These are phyloP conservation scores for Crithidia thermophila DNA, from an alignment of 208 protist species.

Conservation along the genomic window DNA sequence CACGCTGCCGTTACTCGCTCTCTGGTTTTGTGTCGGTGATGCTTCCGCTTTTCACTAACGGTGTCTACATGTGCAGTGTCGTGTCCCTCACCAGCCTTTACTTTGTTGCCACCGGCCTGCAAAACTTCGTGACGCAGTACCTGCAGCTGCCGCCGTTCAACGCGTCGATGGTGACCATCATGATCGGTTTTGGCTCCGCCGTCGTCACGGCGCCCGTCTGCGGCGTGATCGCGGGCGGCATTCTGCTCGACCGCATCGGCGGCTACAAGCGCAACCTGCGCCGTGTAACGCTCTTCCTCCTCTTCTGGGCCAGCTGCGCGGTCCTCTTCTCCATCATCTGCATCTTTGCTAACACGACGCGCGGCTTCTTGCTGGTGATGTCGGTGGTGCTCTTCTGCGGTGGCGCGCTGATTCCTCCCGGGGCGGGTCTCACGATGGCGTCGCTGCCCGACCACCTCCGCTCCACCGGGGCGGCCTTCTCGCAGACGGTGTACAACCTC, in stretches of 20 bases:
- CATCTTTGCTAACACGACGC: slow-evolving; percentile 73
- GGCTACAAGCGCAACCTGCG: slow-evolving; percentile 82
- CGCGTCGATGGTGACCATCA: slow-evolving; percentile 81
- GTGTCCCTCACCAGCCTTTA: slow-evolving; percentile 89
- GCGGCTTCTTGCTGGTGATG: slow-evolving; percentile 76
- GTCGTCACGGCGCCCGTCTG: slow-evolving; percentile 84
- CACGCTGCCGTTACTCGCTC: neutral
- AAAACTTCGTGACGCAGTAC: slow-evolving; percentile 93
- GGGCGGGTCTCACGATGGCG: slow-evolving; percentile 79
- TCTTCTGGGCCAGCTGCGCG: slow-evolving; percentile 55
- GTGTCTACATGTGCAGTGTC: slow-evolving; percentile 76
- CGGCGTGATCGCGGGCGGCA: slow-evolving; percentile 83
- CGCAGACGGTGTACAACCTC: slow-evolving; percentile 88
- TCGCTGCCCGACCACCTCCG: slow-evolving; percentile 65
- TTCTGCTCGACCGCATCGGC: slow-evolving; percentile 85
- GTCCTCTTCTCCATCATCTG: slow-evolving; percentile 71
- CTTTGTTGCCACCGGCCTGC: slow-evolving; percentile 91
- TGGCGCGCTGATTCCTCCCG: slow-evolving; percentile 78
- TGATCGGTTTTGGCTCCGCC: slow-evolving; percentile 77
- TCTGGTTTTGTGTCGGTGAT: neutral
- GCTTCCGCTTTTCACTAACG: slow-evolving; percentile 47
- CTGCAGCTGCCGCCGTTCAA: slow-evolving; percentile 78
- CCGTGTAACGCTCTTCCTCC: slow-evolving; percentile 56
- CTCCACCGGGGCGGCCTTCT: slow-evolving; percentile 69
- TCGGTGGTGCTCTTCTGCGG: slow-evolving; percentile 90